These are phyloP conservation scores for Luffa acutangula DNA, from an alignment of 306 rosid species.

Conservation along the genomic window DNA sequence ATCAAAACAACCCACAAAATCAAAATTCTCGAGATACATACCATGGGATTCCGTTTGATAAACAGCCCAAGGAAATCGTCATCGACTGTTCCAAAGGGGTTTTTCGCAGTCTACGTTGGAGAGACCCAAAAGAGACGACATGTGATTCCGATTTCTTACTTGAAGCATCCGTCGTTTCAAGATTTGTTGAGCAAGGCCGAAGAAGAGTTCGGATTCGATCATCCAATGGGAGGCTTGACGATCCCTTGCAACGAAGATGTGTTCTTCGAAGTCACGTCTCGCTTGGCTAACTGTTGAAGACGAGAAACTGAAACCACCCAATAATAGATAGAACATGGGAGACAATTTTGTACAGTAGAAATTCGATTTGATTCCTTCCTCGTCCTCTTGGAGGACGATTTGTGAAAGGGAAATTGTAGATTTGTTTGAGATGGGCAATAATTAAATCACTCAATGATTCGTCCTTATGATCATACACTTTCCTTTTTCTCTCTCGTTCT, in stretches of 20 bases:
- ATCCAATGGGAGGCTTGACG: conserved; percentile 14
- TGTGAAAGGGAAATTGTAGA: conserved; percentile 2
- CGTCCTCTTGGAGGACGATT: neutral
- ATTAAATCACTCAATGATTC: neutral
- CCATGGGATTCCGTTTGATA: conserved; percentile 6
- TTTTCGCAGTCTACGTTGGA: conserved; percentile 10
- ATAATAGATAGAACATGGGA: neutral
- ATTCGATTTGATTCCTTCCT: conserved; percentile 1
- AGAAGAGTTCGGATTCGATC: conserved; percentile 12
- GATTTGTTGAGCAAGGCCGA: conserved; percentile 10
- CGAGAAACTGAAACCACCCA: neutral
- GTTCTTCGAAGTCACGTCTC: conserved; percentile 10
- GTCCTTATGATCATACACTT: neutral
- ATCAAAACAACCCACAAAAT: neutral
- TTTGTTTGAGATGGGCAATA: neutral
- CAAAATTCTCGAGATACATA: neutral
- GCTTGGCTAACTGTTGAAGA: conserved; percentile 3
- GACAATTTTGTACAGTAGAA: conserved; percentile 5
- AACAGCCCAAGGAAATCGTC: conserved; percentile 1
- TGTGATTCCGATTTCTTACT: conserved; percentile 7
- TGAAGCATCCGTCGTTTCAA: conserved; percentile 12
- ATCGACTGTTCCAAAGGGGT: conserved; percentile 6
- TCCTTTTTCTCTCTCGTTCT: neutral
- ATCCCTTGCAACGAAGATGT: conserved; percentile 8
- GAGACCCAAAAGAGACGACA: conserved; percentile 5